Evolutionary conservation across 352 stramenopile genomes (phyloP), one percentile per base, ranked within the genome.

Genomic region (Phytopythium oedochilum): DNA sequence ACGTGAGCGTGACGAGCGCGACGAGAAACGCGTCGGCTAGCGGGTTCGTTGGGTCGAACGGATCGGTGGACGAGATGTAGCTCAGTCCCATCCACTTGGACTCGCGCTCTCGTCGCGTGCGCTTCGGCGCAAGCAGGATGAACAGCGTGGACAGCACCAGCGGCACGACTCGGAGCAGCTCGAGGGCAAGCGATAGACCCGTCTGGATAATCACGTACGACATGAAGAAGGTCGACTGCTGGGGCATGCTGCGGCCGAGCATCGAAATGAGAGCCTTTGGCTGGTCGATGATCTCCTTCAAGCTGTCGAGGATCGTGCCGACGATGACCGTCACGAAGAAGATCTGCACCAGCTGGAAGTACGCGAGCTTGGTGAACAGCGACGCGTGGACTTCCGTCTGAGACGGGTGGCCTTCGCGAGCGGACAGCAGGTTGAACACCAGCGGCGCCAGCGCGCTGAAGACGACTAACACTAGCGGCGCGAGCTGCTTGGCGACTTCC

Each of bases 221-320:
- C 63, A 91, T 93, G 61, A 91, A 93, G 44, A 88, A 87, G 38
- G 79, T 89, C n/a, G 81, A 90, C 57, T 91, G 83, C 50, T 87
- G 77, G 17, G 83, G 78, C 68, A 93, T 91, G 28, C 75, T 88
- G 29, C 64, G 64, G 6, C 81, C 83, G 42, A 93, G 75, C 73
- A 93, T 88, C 1, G 52, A 57, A 28, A 93, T 83, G 9, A 91
- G 46, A 26, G 56, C 71, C 59, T 88, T 88, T 0, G 80, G 83
- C 25, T 88, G 78, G 43, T 93, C 70, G 18, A 90, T 17, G 35
- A 93, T 87, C 25, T 80, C 75, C 48, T 83, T 81, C 17, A 90
- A 36, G 26, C 77, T 90, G 53, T 89, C 79, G 46, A 93, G 57
- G 42, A 91, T 81, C 7, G 82, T 89, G 14, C 83, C 83, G 28